These are phyloP conservation scores for Paxillus involutus DNA, from an alignment of 768 basidiomycete species.

Conservation along the genomic window DNA sequence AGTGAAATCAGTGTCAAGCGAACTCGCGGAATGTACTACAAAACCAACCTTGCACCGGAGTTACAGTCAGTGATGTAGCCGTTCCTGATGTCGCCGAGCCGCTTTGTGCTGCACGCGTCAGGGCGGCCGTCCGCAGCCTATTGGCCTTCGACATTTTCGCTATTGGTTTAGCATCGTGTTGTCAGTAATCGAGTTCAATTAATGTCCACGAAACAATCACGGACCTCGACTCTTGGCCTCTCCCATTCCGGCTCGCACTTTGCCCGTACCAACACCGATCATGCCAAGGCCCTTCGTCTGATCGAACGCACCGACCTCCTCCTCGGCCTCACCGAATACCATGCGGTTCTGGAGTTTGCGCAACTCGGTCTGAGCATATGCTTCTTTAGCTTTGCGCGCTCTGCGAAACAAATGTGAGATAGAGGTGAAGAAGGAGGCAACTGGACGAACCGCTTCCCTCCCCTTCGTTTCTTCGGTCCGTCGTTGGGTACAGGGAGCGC, in stretches of 20 bases:
- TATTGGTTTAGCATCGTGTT: slow-evolving; percentile 30
- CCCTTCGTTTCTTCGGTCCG: slow-evolving; percentile 92
- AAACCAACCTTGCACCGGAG: slow-evolving; percentile 85
- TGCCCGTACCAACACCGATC: slow-evolving; percentile 86
- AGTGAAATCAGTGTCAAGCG: slow-evolving; percentile 14
- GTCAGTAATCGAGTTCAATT: not conserved
- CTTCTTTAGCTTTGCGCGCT: slow-evolving; percentile 97
- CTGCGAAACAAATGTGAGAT: slow-evolving; percentile 38
- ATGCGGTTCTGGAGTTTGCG: slow-evolving; percentile 97
- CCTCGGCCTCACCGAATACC: slow-evolving; percentile 92
- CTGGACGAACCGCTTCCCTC: slow-evolving; percentile 79
- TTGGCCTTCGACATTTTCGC: slow-evolving; percentile 97
- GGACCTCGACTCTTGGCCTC: slow-evolving; percentile 90
- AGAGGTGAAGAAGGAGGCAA: not conserved
- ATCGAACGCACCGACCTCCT: slow-evolving; percentile 95
- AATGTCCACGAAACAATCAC: slow-evolving; percentile 20
- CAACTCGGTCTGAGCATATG: slow-evolving; percentile 94
- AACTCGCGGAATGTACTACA: not conserved
- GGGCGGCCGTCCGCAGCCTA: slow-evolving; percentile 83
- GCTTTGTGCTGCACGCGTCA: slow-evolving; percentile 70
- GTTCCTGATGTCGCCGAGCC: slow-evolving; percentile 69
- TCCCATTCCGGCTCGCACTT: slow-evolving; percentile 83
- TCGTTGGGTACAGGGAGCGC: slow-evolving; percentile 94
- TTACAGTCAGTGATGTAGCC: slow-evolving; percentile 89
- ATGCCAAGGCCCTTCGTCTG: slow-evolving; percentile 98